phyloP scores from a whole-genome alignment of 768 basidiomycete genomes.

The Pseudohyphozyma bogoriensis region DNA sequence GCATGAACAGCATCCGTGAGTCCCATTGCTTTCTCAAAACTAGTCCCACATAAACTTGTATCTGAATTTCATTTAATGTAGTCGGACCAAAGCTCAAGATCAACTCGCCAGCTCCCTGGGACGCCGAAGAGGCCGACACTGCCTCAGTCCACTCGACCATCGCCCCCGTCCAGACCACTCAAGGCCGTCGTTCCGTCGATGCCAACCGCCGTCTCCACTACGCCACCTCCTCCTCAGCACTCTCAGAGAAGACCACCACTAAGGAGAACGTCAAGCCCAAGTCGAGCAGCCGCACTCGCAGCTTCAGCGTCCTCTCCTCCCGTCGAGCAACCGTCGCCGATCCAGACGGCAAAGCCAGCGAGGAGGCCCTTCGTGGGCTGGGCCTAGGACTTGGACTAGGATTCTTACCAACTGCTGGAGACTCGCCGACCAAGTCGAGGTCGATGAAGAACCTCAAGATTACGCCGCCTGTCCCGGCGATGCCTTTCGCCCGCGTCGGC shows the following conservation, averaged over 20 bases:
- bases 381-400: slow-evolving; percentile 7
- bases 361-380: slow-evolving; percentile 10
- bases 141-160: not conserved
- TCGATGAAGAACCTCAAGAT: slow-evolving; percentile 12
- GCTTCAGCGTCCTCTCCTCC: slow-evolving; percentile 13
- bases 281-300: slow-evolving; percentile 2
- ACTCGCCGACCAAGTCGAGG: slow-evolving; percentile 5
- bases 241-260: not conserved
- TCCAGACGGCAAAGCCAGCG: not conserved
- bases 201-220: not conserved
- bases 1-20: slow-evolving; percentile 24
- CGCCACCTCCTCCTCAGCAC: not conserved
- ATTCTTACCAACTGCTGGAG: not conserved
- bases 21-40: not conserved
- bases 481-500: not conserved
- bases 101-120: slow-evolving; percentile 22
- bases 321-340: not conserved
- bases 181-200: not conserved
- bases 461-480: not conserved
- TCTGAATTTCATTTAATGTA: not conserved
- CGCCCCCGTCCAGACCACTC: not conserved
- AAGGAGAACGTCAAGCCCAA: slow-evolving; percentile 21
- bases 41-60: not conserved
- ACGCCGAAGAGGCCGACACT: not conserved
- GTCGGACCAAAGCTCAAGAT: slow-evolving; percentile 13